Conservation (phyloP, 2,329 filamentous ascomycete species). For the Acephala macrosclerotiorum region DNA sequence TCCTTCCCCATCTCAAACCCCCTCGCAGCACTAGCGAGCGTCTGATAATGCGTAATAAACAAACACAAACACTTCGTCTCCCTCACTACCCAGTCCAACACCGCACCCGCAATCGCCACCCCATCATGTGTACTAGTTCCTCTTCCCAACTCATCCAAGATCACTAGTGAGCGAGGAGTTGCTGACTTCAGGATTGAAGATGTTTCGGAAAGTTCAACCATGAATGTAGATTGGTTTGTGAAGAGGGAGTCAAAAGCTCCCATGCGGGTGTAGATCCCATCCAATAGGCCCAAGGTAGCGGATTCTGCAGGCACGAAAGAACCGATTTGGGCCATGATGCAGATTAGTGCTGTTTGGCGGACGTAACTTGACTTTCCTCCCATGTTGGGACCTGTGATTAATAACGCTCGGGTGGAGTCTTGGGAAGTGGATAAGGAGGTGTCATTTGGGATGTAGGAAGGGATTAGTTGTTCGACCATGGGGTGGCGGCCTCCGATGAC, state of each 20-base stretch:
- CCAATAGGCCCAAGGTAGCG: constrained; percentile 80
- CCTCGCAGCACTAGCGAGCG: constrained; percentile 73
- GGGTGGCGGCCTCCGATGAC: constrained; percentile 85
- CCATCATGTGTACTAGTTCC: constrained; percentile 96
- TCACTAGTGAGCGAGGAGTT: constrained; percentile 83
- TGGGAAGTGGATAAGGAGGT: constrained; percentile 72
- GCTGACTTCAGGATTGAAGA: constrained; percentile 89
- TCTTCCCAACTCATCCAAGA: constrained; percentile 92
- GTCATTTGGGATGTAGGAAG: constrained; percentile 92
- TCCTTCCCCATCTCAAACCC: constrained; percentile 67
- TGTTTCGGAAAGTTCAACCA: constrained; percentile 96
- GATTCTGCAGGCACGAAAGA: constrained; percentile 87
- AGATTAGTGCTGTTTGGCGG: constrained; percentile 87
- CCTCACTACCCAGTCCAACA: constrained; percentile 83
- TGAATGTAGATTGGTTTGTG: constrained; percentile 93
- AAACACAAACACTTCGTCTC: constrained; percentile 80
- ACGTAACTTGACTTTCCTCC: constrained; percentile 99
- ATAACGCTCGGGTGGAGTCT: constrained; percentile 62
- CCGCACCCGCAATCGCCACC: constrained; percentile 92
- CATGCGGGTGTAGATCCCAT: constrained; percentile 96
- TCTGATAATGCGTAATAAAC: constrained; percentile 98
- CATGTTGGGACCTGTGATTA: constrained; percentile 98
- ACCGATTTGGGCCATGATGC: constrained; percentile 93
- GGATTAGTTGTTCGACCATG: constrained; percentile 91
- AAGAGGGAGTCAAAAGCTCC: constrained; percentile 95